These are phyloP conservation scores for Diplodia corticola DNA, from an alignment of 2,329 filamentous ascomycete genomes.

Conservation along the genomic window DNA sequence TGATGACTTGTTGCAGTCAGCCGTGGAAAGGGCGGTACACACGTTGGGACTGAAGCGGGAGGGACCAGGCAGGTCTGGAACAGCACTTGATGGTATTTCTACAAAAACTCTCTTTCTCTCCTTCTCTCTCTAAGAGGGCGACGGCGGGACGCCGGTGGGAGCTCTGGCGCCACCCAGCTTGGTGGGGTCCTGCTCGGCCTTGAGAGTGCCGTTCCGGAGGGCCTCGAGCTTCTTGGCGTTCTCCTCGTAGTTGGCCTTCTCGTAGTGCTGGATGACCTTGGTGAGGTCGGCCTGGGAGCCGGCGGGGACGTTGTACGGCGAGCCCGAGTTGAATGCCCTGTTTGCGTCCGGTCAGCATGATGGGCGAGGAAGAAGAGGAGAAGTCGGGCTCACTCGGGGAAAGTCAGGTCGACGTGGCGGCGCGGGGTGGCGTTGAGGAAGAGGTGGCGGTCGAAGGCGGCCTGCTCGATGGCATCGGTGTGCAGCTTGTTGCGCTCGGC, in stretches of 20 bases:
- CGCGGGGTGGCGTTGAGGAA: conserved; percentile 52
- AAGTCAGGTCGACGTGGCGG: conserved; percentile 56
- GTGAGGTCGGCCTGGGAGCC: conserved; percentile 62
- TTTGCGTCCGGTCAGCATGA: conserved; percentile 23
- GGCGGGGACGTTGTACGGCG: conserved; percentile 64
- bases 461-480: conserved; percentile 62
- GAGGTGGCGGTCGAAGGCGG: conserved; percentile 62
- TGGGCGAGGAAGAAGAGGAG: not conserved
- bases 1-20: not conserved
- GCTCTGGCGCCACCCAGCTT: not conserved
- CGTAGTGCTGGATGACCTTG: conserved; percentile 62
- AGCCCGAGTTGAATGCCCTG: conserved; percentile 63
- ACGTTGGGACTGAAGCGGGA: not conserved
- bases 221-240: conserved; percentile 57
- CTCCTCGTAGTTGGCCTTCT: conserved; percentile 56
- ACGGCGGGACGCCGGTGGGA: not conserved
- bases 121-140: not conserved
- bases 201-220: conserved; percentile 39
- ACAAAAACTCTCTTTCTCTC: not conserved
- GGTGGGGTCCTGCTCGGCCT: conserved; percentile 27
- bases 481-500: conserved; percentile 61
- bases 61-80: not conserved
- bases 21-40: too few species aligned
- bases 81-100: not conserved
- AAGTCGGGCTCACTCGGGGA: conserved; percentile 60